Conservation (phyloP, 2,329 filamentous ascomycete species). For the Cladophialophora carrionii region DNA sequence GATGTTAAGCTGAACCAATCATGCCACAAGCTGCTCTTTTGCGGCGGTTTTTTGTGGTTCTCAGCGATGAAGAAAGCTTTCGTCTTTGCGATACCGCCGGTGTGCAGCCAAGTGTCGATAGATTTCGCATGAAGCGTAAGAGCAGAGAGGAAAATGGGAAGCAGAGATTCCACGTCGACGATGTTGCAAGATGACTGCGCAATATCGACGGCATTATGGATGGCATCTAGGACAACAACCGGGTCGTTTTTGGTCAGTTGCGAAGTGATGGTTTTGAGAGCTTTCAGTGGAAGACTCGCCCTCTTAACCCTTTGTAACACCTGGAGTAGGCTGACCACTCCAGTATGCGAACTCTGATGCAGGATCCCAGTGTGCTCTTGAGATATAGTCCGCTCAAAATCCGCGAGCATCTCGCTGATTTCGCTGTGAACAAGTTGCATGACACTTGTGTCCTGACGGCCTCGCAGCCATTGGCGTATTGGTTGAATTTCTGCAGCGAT, state of each 20-base stretch:
- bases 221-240: conserved; percentile 19
- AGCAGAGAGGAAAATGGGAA: conserved; percentile 28
- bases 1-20: conserved; percentile 30
- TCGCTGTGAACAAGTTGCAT: conserved; percentile 30
- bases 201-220: conserved; percentile 21
- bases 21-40: conserved; percentile 30
- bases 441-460: conserved; percentile 11
- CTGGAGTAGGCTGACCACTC: conserved; percentile 27
- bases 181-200: conserved; percentile 22
- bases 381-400: conserved; percentile 21
- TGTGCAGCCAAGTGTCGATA: conserved; percentile 28
- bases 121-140: conserved; percentile 27
- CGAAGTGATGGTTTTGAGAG: conserved; percentile 10
- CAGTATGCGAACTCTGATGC: conserved; percentile 16
- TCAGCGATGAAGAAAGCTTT: conserved; percentile 26
- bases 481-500: conserved; percentile 21
- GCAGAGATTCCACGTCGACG: conserved; percentile 14
- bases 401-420: conserved; percentile 17
- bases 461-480: conserved; percentile 28
- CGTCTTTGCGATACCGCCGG: conserved; percentile 17
- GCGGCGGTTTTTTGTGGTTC: conserved; percentile 6
- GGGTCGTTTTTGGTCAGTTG: conserved; percentile 18
- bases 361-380: conserved; percentile 21
- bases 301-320: conserved; percentile 18
- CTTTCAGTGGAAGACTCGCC: conserved; percentile 11